phyloP scores from a whole-genome alignment of 768 basidiomycete genomes.

The Lentinula lateritia region DNA sequence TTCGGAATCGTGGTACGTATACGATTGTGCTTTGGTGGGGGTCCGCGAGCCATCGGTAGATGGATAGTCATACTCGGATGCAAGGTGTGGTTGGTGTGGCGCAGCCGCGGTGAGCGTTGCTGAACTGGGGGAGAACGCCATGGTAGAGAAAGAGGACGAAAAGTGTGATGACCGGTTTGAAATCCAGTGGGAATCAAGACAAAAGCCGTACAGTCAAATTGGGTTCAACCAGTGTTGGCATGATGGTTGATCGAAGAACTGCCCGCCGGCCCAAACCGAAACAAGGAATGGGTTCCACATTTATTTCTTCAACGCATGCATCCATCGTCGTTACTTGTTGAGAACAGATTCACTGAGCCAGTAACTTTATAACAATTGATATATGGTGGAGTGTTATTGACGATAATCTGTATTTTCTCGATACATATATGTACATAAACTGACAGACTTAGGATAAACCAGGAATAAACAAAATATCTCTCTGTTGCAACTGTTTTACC shows the following conservation, averaged over 20 bases:
- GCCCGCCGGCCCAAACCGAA: not conserved
- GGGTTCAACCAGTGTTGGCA: not conserved
- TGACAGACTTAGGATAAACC: too few species aligned
- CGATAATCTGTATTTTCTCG: too few species aligned
- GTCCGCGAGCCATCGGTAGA: conserved; percentile 1
- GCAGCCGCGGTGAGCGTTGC: not conserved
- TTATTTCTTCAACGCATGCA: too few species aligned
- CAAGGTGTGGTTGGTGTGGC: not conserved
- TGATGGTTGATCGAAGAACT: conserved; percentile 2
- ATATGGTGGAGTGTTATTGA: too few species aligned
- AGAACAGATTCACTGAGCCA: too few species aligned
- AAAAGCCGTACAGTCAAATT: not conserved
- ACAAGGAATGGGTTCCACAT: not conserved
- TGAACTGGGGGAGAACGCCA: not conserved
- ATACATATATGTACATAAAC: too few species aligned
- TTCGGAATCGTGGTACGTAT: not conserved
- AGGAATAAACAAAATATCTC: too few species aligned
- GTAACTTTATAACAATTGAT: too few species aligned
- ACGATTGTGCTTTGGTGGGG: not conserved
- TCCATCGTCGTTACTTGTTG: too few species aligned
- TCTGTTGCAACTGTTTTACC: too few species aligned
- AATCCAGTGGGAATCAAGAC: not conserved
- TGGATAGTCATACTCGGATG: not conserved
- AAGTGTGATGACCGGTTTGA: not conserved
- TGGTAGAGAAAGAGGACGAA: not conserved